Percentiles rank a stretch among this genome's conserved stretches.
Evolutionary conservation across 2,329 filamentous ascomycete genomes (phyloP).

Genomic region (Xylaria sp.): DNA sequence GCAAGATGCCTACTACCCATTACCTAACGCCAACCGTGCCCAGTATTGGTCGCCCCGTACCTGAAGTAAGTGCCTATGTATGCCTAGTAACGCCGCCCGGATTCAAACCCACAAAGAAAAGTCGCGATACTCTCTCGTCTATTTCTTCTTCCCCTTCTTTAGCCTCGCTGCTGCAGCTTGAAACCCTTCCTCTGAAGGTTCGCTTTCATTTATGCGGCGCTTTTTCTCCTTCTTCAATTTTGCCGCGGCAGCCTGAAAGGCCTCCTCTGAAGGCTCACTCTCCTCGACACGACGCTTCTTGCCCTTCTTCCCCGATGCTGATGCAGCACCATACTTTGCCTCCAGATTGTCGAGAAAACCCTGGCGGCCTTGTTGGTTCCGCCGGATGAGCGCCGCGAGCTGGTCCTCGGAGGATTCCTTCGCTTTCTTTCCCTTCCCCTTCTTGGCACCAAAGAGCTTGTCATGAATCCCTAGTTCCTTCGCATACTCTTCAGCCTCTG

Average conservation of each 20-base stretch:
- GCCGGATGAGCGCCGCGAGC: constrained; percentile 79
- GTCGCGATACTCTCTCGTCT: constrained; percentile 16
- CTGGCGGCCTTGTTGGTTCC: constrained; percentile 72
- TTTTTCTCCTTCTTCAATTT: constrained; percentile 67
- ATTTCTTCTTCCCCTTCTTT: constrained; percentile 48
- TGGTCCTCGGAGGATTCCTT: constrained; percentile 60
- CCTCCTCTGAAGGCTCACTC: constrained; percentile 71
- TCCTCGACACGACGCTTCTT: constrained; percentile 67
- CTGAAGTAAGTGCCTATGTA: background rate
- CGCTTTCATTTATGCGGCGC: constrained; percentile 68
- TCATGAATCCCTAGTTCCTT: constrained; percentile 80
- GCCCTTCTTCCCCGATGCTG: constrained; percentile 59
- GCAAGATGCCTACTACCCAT: background rate
- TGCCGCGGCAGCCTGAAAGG: constrained; percentile 67
- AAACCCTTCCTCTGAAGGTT: constrained; percentile 71
- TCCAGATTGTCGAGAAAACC: constrained; percentile 79
- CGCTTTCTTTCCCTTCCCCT: constrained; percentile 56
- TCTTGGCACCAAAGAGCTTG: constrained; percentile 68
- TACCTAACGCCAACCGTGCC: constrained; percentile 16
- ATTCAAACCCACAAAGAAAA: constrained; percentile 27
- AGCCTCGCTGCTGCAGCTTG: constrained; percentile 66
- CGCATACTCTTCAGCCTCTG: constrained; percentile 79
- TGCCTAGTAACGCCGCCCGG: constrained; percentile 13
- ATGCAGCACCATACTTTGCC: constrained; percentile 74
- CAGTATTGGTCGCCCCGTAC: constrained; percentile 14